These are phyloP conservation scores for Phytophthora sojae DNA, from an alignment of 352 stramenopile genomes.

Conservation along the genomic window DNA sequence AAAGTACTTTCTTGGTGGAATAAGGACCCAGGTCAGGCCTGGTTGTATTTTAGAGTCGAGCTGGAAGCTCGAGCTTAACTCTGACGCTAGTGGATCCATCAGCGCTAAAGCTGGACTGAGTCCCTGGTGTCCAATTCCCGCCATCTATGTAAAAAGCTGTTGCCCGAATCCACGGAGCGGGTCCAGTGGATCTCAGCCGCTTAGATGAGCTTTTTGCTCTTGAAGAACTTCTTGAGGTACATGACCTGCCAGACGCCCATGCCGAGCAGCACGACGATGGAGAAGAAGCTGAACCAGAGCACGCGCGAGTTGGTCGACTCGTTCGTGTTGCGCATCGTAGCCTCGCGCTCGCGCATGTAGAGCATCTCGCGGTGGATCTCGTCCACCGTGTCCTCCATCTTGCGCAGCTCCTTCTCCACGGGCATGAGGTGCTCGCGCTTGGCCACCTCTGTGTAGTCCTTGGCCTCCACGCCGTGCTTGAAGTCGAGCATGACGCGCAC, in stretches of 20 bases:
- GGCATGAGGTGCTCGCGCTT: constrained; percentile 92
- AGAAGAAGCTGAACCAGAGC: constrained; percentile 92
- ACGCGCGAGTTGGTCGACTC: constrained; percentile 91
- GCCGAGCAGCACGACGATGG: constrained; percentile 83
- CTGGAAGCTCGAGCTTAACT: not conserved
- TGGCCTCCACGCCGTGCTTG: constrained; percentile 89
- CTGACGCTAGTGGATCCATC: not conserved
- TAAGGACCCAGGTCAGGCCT: constrained; percentile 19
- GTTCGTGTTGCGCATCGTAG: constrained; percentile 90
- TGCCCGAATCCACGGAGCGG: constrained; percentile 1
- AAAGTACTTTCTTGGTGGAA: not conserved
- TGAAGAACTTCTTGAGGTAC: constrained; percentile 94
- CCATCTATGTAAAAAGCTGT: constrained; percentile 24
- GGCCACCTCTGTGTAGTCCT: constrained; percentile 90
- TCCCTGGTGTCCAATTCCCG: constrained; percentile 4
- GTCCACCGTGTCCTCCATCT: constrained; percentile 91
- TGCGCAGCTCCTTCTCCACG: constrained; percentile 88
- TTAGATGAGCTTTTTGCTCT: constrained; percentile 94
- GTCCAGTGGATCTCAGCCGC: not conserved
- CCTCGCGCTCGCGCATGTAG: constrained; percentile 91
- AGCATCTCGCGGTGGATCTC: constrained; percentile 92
- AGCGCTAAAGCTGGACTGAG: constrained; percentile 9
- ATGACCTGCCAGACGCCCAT: constrained; percentile 91
- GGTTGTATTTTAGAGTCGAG: constrained; percentile 31
- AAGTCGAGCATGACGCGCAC: constrained; percentile 87